Evolutionary conservation across 2,329 filamentous ascomycete genomes (phyloP).

Genomic region (Mollisiaceae sp.): DNA sequence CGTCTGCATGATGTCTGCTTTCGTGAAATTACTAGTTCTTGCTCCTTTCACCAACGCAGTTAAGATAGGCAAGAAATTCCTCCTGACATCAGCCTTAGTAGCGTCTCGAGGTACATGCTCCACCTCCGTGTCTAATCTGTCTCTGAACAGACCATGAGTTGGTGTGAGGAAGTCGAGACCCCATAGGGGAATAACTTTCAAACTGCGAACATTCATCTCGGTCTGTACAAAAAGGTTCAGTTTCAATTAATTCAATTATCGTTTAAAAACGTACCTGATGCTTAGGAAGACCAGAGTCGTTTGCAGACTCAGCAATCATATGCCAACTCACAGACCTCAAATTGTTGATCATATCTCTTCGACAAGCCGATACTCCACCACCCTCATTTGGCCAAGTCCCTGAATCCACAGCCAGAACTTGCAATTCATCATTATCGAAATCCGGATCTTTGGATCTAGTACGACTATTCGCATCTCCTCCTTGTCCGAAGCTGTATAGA

Average conservation of each 20-base stretch:
- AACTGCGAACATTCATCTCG: slow-evolving; percentile 50
- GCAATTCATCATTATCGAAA: slow-evolving; percentile 48
- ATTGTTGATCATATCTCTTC: slow-evolving; percentile 56
- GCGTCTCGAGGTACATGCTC: slow-evolving; percentile 38
- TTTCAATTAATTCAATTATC: neutral
- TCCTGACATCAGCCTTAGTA: slow-evolving; percentile 49
- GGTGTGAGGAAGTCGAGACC: slow-evolving; percentile 55
- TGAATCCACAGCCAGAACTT: slow-evolving; percentile 47
- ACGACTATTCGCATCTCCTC: slow-evolving; percentile 45
- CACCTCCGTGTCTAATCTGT: slow-evolving; percentile 54
- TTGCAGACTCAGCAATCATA: slow-evolving; percentile 56
- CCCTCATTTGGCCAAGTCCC: slow-evolving; percentile 42
- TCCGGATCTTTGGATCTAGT: slow-evolving; percentile 48
- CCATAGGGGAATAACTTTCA: slow-evolving; percentile 56
- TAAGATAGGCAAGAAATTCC: slow-evolving; percentile 59
- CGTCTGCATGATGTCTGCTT: slow-evolving; percentile 49
- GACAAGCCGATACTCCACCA: slow-evolving; percentile 56
- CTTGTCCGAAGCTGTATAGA: slow-evolving; percentile 46
- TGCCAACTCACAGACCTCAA: slow-evolving; percentile 54
- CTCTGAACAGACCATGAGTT: slow-evolving; percentile 54
- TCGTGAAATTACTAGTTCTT: slow-evolving; percentile 51
- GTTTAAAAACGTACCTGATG: slow-evolving; percentile 40
- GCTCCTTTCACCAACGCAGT: slow-evolving; percentile 55
- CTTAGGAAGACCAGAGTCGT: slow-evolving; percentile 53
- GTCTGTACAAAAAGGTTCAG: slow-evolving; percentile 21